Evolutionary conservation across 2,329 filamentous ascomycete genomes (phyloP).

Genomic region (Aspergillus latus): DNA sequence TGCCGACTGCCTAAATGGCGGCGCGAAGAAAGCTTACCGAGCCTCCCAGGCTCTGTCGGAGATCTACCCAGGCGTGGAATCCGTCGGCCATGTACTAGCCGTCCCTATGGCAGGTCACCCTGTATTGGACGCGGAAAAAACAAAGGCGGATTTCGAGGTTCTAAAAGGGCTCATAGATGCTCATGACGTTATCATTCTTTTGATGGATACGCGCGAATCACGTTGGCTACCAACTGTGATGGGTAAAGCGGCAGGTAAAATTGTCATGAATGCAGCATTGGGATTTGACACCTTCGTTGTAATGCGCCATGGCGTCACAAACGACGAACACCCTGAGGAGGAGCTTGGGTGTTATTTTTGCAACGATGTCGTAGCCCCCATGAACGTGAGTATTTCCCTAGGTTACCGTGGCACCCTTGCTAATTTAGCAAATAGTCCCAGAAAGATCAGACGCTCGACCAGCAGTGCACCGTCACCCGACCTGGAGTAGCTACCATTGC

Average conservation of each 20-base stretch:
- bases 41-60: conserved; percentile 77
- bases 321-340: conserved; percentile 55
- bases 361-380: conserved; percentile 93
- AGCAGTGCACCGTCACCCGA: conserved; percentile 95
- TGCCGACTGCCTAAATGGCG: conserved; percentile 81
- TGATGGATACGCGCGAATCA: conserved; percentile 95
- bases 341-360: conserved; percentile 96
- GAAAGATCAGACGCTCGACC: conserved; percentile 92
- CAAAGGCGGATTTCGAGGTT: conserved; percentile 71
- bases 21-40: conserved; percentile 75
- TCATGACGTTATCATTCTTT: conserved; percentile 91
- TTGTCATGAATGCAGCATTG: conserved; percentile 93
- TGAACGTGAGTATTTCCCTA: conserved; percentile 67
- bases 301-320: conserved; percentile 84
- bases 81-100: conserved; percentile 74
- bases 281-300: conserved; percentile 97
- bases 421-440: conserved; percentile 65
- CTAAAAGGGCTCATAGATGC: conserved; percentile 73
- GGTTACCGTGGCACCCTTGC: conserved; percentile 13
- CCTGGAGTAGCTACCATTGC: conserved; percentile 91
- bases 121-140: conserved; percentile 69
- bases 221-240: conserved; percentile 95
- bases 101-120: conserved; percentile 97
- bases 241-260: conserved; percentile 88
- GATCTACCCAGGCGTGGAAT: conserved; percentile 88